Base-by-base conservation (phyloP, 495 filamentous ascomycete genomes). In the Thozetella sp. region DNA sequence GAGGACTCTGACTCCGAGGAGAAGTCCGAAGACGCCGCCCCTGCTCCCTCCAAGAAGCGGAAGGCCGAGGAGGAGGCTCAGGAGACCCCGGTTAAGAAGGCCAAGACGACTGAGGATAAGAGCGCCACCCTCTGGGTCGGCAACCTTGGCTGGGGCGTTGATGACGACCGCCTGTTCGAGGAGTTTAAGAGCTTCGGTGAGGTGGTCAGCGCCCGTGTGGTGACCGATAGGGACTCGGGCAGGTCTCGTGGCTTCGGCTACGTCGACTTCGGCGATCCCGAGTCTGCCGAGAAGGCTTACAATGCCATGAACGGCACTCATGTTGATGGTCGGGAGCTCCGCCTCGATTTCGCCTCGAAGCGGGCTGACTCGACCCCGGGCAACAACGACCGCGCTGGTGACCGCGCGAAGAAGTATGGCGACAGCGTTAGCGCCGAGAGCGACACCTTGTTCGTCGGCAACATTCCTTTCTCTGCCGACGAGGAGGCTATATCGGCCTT, bases 221-320 rank as follows among this genome's bases (percentile, higher is more conserved):
- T 98, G 69, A 90, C 86, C 54, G 95, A 99, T 76, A 86, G 88
- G 67, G 88, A 87, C 24, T 84, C 81, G 68, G 90, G 91, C 59
- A 90, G 92, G 66, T 96, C 94, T 68, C 93, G 91, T 74, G 95
- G 95, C 63, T 99, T 96, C 76, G 95, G 96, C 63, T 99, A 97
- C 71, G 93, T 97, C 62, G 95, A 99, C 79, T 99, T 92, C 77
- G 78, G 80, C 67, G 85, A 77, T 58, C 76, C 83, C 63, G 85
- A 84, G 50, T 81, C 84, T 71, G 92, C 92, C 24, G 82, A 87
- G 65, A 88, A 88, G 73, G 96, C 96, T 62, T 86, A 88, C 60
- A 83, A 87, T 55, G 89, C 80, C 63, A 97, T 90, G 91, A 88
- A 90, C 72, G 92, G 86, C 56, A 72, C 84, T 55, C 85, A 91